Conservation (phyloP, 305 asterid genomes). For the Solanum aculeatissimum region DNA sequence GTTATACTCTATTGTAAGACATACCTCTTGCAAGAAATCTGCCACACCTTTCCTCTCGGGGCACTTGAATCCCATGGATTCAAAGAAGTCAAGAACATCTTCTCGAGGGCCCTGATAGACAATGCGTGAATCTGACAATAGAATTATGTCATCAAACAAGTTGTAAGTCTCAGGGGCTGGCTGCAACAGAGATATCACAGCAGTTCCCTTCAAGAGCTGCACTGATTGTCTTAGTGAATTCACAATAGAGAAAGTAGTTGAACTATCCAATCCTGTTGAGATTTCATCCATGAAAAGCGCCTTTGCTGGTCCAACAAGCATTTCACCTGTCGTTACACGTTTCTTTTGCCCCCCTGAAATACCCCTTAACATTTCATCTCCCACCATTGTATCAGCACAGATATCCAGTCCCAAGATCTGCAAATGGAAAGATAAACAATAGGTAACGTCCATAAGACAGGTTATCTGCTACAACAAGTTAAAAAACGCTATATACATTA, state of each 20-base stretch:
- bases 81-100: conserved; percentile 24
- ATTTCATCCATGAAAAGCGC: conserved; percentile 45
- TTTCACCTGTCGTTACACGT: conserved; percentile 49
- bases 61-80: conserved; percentile 37
- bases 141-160: conserved; percentile 31
- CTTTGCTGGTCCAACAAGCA: conserved; percentile 43
- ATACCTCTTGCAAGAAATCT: conserved; percentile 30
- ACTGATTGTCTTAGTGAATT: conserved; percentile 22
- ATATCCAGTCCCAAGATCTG: conserved; percentile 38
- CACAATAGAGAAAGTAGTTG: conserved; percentile 32
- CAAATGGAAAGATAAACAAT: neutral
- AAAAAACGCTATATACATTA: neutral
- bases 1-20: neutral
- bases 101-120: conserved; percentile 40
- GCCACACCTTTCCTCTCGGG: conserved; percentile 35
- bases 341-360: conserved; percentile 51
- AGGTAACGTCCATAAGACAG: neutral
- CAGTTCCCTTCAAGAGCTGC: conserved; percentile 31
- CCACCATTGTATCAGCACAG: conserved; percentile 50
- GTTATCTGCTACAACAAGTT: neutral
- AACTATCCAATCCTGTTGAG: conserved; percentile 39
- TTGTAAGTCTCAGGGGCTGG: conserved; percentile 41
- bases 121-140: conserved; percentile 21
- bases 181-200: conserved; percentile 38
- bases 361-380: conserved; percentile 44